Percentiles rank a stretch among this genome's conserved stretches.
phyloP scores from a whole-genome alignment of 192 early-diverging fungal genomes.

The Rhizoclosmatium sp. region DNA sequence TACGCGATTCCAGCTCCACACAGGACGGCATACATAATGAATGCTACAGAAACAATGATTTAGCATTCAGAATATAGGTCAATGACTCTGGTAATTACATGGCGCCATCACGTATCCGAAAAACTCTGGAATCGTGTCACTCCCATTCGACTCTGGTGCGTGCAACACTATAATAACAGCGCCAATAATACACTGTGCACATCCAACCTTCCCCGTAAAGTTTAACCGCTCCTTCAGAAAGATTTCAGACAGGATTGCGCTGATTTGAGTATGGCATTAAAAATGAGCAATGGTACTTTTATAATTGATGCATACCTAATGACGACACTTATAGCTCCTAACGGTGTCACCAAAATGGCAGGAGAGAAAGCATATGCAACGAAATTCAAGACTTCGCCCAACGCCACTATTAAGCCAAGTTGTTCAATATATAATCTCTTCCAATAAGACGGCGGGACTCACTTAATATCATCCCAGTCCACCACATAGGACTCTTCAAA shows the following conservation, averaged over 20 bases:
- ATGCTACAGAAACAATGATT: conserved; percentile 36
- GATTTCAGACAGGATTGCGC: conserved; percentile 66
- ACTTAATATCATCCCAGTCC: conserved; percentile 85
- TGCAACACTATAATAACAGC: conserved; percentile 62
- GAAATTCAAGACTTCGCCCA: conserved; percentile 93
- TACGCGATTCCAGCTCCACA: conserved; percentile 44
- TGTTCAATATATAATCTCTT: not conserved
- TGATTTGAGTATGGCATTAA: conserved; percentile 27
- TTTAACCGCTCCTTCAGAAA: conserved; percentile 65
- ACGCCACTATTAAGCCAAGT: conserved; percentile 63
- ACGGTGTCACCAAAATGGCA: conserved; percentile 90
- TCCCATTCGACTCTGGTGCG: conserved; percentile 50
- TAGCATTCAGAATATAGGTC: not conserved
- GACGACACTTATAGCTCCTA: conserved; percentile 89
- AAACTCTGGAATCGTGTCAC: conserved; percentile 53
- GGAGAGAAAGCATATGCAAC: conserved; percentile 94
- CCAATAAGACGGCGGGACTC: conserved; percentile 17
- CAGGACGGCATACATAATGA: conserved; percentile 60
- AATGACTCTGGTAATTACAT: conserved; percentile 7
- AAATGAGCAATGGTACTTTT: not conserved
- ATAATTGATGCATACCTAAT: conserved; percentile 64
- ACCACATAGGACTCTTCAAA: conserved; percentile 88
- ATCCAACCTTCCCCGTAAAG: conserved; percentile 67
- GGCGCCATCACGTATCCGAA: conserved; percentile 60
- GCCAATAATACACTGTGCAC: conserved; percentile 66